A percentile compares a stretch with the other conserved stretches of the same genome.
Evolutionary conservation across 1,284 basidiomycete genomes (phyloP).

Genomic region (Afroboletus lepidellus): DNA sequence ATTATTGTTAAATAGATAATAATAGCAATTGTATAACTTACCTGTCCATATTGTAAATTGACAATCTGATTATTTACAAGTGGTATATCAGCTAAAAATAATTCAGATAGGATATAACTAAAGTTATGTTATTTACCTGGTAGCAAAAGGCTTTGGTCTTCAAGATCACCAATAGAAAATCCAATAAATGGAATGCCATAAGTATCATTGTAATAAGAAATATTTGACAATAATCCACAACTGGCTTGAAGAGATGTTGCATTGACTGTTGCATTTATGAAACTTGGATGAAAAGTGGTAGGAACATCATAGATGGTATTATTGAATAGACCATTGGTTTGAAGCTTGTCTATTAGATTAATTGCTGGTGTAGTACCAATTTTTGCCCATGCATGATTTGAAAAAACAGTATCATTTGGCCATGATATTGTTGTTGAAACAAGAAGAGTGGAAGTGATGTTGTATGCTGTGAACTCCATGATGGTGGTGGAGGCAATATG

Average conservation of each 20-base stretch:
- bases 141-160: neutral
- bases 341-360: neutral
- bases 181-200: neutral
- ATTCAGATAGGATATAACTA: neutral
- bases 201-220: neutral
- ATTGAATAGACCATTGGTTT: neutral
- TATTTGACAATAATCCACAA: neutral
- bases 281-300: neutral
- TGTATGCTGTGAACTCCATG: constrained; percentile 14
- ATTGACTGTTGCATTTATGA: neutral
- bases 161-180: neutral
- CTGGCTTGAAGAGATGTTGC: neutral
- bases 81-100: no score
- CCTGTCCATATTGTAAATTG: no score
- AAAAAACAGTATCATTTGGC: neutral
- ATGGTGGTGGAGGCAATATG: constrained; percentile 13
- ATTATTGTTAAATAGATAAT: neutral
- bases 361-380: neutral
- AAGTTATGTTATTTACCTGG: neutral
- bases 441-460: neutral
- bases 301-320: constrained; percentile 1
- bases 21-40: no score
- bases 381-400: neutral
- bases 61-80: no score
- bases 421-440: neutral